Base-by-base conservation (phyloP, 805 yeast species). In the Candida sithepensis region DNA sequence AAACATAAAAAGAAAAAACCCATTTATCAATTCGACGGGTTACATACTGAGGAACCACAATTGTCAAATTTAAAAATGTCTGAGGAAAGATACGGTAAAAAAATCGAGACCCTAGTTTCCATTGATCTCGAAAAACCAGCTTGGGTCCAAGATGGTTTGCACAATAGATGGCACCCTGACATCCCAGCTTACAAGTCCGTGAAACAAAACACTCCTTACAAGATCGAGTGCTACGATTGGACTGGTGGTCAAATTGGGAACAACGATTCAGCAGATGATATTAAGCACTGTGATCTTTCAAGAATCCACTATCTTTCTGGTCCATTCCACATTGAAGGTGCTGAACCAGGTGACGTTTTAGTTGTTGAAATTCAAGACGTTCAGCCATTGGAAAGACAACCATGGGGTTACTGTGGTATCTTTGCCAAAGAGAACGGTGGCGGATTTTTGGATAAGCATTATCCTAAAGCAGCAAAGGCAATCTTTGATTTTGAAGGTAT, bases 161-260 rank as follows among this genome's bases (percentile, higher is more conserved):
- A 75, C 62, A 75, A 75, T 58, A 64, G 81, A 56, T 75, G 81
- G 80, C 80, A 75, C 55, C 80, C 80, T 9, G 78, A 75, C 44
- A 63, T 75, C 30, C 81, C 81, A 39, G 58, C 62, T 46, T 59
- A 69, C 30, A 69, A 59, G 36, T 64, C 66, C 10, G 69, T 75
- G 39, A 55, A 64, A 44, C 78, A 65, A 20, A 71, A 72, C n/a
- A 73, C 71, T 50, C 62, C 73, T 4, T 73, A 72, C 53, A 74
- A 73, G 48, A 63, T 75, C 36, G 80, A 76, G 52, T 76, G 81
- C 51, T 65, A 75, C 41, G 81, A 76, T 51, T 76, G 81, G 81
- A 76, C 80, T 7, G 81, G 81, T 12, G 75, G 75, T 45, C 81
- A 75, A 58, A 66, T 75, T 43, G 64, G 64, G 12, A 75, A 75